Conservation (phyloP, 176 grass and related monocot genomes). For the Cenchrus fungigraminus region DNA sequence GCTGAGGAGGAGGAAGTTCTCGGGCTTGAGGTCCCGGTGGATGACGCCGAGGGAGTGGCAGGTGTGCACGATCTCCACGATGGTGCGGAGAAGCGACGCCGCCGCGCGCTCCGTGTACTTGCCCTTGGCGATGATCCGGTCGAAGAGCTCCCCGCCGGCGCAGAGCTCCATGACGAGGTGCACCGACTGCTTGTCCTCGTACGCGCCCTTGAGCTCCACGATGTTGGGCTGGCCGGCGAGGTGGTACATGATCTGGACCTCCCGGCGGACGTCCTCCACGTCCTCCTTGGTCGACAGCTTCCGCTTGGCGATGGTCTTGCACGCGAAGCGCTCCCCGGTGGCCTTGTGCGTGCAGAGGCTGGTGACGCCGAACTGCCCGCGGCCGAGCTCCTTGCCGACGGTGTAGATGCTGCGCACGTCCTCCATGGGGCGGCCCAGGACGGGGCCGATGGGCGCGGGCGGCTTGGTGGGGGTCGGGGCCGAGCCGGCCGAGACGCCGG, state of each 20-base stretch:
- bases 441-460: slow-evolving; percentile 65
- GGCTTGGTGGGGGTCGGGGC: slow-evolving; percentile 48
- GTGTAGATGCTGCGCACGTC: slow-evolving; percentile 75
- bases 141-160: slow-evolving; percentile 92
- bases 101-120: slow-evolving; percentile 89
- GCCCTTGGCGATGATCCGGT: slow-evolving; percentile 83
- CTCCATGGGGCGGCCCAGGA: slow-evolving; percentile 86
- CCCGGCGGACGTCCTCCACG: slow-evolving; percentile 86
- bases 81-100: slow-evolving; percentile 77
- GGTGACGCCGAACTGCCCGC: slow-evolving; percentile 92
- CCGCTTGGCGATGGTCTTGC: slow-evolving; percentile 92
- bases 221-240: slow-evolving; percentile 89
- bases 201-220: slow-evolving; percentile 88
- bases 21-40: slow-evolving; percentile 93
- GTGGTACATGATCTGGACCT: slow-evolving; percentile 99
- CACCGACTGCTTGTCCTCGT: slow-evolving; percentile 94
- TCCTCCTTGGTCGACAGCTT: slow-evolving; percentile 94
- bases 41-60: slow-evolving; percentile 97
- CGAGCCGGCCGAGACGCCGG: slow-evolving; percentile 25
- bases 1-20: slow-evolving; percentile 88
- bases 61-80: slow-evolving; percentile 91
- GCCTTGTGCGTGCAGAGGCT: slow-evolving; percentile 91
- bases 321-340: slow-evolving; percentile 80
- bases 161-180: slow-evolving; percentile 98
- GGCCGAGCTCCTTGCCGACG: slow-evolving; percentile 87